These are phyloP conservation scores for Suhomyces bokatorum DNA, from an alignment of 1,139 yeast genomes.

Conservation along the genomic window DNA sequence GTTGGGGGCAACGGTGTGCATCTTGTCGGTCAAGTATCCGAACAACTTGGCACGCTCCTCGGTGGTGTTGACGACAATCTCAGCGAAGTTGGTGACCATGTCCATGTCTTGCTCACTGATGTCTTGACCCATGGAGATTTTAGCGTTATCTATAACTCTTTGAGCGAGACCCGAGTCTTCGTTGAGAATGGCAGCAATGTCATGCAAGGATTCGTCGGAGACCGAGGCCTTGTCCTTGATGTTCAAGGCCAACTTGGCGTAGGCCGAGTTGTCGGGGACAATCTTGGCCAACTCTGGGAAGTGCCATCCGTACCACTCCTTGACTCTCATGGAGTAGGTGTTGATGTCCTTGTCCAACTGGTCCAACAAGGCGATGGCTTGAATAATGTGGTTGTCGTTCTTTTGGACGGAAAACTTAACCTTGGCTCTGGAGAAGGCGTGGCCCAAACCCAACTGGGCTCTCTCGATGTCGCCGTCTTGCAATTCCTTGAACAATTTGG, in stretches of 20 bases:
- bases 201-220: constrained; percentile 83
- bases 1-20: constrained; percentile 98
- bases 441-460: constrained; percentile 98
- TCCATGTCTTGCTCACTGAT: constrained; percentile 90
- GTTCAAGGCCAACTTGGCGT: constrained; percentile 78
- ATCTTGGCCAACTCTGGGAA: constrained; percentile 98
- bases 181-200: constrained; percentile 81
- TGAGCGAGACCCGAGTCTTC: constrained; percentile 96
- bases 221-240: constrained; percentile 87
- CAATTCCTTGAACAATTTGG: constrained; percentile 84
- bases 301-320: constrained; percentile 99
- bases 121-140: constrained; percentile 99
- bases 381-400: constrained; percentile 97
- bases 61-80: constrained; percentile 89
- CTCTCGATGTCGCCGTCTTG: constrained; percentile 95
- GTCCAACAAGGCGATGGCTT: constrained; percentile 95
- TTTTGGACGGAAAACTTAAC: constrained; percentile 98
- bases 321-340: constrained; percentile 97
- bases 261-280: constrained; percentile 87
- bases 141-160: constrained; percentile 79
- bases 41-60: constrained; percentile 89
- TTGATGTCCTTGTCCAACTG: constrained; percentile 96
- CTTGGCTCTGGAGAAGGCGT: constrained; percentile 97
- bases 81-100: constrained; percentile 87
- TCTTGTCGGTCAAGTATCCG: constrained; percentile 87